Percentiles rank a stretch among this genome's conserved stretches.
Evolutionary conservation across 2,329 filamentous ascomycete genomes (phyloP).

Genomic region (Aschersonia sp.): DNA sequence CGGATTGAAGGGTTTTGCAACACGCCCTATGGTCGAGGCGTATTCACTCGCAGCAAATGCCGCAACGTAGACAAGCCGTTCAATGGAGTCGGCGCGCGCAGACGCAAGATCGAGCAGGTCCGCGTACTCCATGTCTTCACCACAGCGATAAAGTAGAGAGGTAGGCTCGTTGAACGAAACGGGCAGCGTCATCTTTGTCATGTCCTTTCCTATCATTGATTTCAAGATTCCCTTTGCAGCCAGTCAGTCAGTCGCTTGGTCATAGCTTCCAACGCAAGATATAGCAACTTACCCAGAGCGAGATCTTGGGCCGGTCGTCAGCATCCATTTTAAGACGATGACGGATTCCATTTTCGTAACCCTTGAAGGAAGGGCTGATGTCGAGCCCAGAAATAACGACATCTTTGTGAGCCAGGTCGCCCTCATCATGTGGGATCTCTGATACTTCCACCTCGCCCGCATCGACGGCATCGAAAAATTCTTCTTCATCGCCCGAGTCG

Average conservation of each 20-base stretch:
- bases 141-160: constrained; percentile 83
- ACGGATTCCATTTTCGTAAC: constrained; percentile 82
- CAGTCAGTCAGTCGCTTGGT: not conserved
- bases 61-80: constrained; percentile 86
- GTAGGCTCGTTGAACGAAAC: constrained; percentile 99
- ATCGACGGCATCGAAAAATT: constrained; percentile 96
- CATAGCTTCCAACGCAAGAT: not conserved
- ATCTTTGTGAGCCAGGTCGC: constrained; percentile 21
- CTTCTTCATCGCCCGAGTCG: constrained; percentile 70
- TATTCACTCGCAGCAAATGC: constrained; percentile 95
- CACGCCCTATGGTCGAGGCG: constrained; percentile 88
- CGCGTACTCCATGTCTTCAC: constrained; percentile 96
- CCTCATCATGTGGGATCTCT: constrained; percentile 42
- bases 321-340: constrained; percentile 74
- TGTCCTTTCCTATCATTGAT: constrained; percentile 99
- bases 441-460: constrained; percentile 78
- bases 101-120: constrained; percentile 83
- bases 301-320: constrained; percentile 86
- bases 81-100: constrained; percentile 72
- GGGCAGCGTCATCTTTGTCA: constrained; percentile 98
- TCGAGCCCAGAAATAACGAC: constrained; percentile 34
- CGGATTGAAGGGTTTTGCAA: constrained; percentile 97
- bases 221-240: constrained; percentile 73
- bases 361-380: constrained; percentile 66
- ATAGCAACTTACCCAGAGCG: constrained; percentile 64